Base-by-base conservation (phyloP, 2,329 filamentous ascomycete genomes). In the Clonostachys chloroleuca region DNA sequence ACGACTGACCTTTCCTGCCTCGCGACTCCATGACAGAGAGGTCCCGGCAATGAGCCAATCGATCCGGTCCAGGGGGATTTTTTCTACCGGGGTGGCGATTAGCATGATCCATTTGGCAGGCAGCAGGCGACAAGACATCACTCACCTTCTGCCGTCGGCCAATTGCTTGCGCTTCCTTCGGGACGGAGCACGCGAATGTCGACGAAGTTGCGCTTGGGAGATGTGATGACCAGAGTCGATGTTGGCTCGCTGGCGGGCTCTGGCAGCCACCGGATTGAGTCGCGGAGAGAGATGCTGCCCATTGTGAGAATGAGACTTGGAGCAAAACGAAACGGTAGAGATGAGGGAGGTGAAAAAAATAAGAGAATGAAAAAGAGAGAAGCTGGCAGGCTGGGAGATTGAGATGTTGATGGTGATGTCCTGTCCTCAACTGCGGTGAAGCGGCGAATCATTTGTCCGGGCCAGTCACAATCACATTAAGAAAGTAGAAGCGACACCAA, bases 21-120 rank as follows among this genome's bases (percentile, higher is more conserved):
- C 50, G 12, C 52, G 50, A 6, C 55, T 48, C 30, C 54, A 51
- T 1, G 69, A 73, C 0, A 66, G 68, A 0, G 79, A 78, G 1
- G 63, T 71, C 3, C 84, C 84, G 0, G 78, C 80, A 53, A 87
- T 83, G 5, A 77, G 83, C 84, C 84, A 87, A 54, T 87, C 82
- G 3, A 87, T 68, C 1, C 67, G 56, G 16, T 61, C 52, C 8
- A 58, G 40, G 0, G 58, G 49, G 2, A 64, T 50, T 3, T 48
- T 47, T 12, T 55, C 59, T 56, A 3, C 7, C 0, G 12, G 4
- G 35, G 16, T 35, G 2, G 20, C 20, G 3, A 24, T 33, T 20
- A 45, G 35, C 58, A 56, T 48, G 54, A 42, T 45, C 57, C 50
- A 10, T n/a, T 30, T 24, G n/a, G 30, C 14, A 14, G 14, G 30